Evolutionary conservation across 148 eudicot species (phyloP), one percentile per base, ranked within the genome.

Genomic region (Camellia sinensis): DNA sequence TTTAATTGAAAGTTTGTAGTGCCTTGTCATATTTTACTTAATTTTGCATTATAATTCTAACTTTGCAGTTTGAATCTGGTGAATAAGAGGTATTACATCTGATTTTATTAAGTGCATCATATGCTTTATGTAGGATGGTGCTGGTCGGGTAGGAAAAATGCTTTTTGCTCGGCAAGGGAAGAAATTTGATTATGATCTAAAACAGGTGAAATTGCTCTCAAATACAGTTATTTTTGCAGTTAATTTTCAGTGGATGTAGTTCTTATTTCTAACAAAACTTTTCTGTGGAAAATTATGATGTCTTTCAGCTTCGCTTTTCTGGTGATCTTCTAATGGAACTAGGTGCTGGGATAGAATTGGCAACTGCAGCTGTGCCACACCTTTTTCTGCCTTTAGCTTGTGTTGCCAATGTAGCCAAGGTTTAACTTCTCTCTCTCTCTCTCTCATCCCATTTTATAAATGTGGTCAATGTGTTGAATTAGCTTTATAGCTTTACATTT

Each of bases 81-180:
- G 62, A 21, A n/a, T 54, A 22, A 64, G 72, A 40, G 79, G n/a
- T 74, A 69, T 46, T 57, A 56, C 59, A 15, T 63, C 37, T 56
- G 66, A 17, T 59, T 60, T 76, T 15, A 8, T 64, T 29, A 44
- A 80, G 10, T 66, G 22, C 56, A 17, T 15, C 48, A 54, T 59
- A 10, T 87, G 74, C 68, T 71, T 54, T 43, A 40, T 81, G 80
- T 76, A 96, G 99, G 98, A 96, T 90, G 99, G 98, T 72, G 97
- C 99, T 80, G 99, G 99, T 21, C 89, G 99, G 75, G 89, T 96
- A 44, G 99, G 99, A 70, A 96, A 96, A 87, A 94, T 96, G 99
- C 90, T 96, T 71, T 96, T 89, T 89, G 84, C 99, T 82, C 87
- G 98, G 44, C 99, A 96, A 86, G 99, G 98, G 80, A 96, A 87